phyloP scores from a whole-genome alignment of 148 eudicot genomes.

The Fallopia convolvulus region DNA sequence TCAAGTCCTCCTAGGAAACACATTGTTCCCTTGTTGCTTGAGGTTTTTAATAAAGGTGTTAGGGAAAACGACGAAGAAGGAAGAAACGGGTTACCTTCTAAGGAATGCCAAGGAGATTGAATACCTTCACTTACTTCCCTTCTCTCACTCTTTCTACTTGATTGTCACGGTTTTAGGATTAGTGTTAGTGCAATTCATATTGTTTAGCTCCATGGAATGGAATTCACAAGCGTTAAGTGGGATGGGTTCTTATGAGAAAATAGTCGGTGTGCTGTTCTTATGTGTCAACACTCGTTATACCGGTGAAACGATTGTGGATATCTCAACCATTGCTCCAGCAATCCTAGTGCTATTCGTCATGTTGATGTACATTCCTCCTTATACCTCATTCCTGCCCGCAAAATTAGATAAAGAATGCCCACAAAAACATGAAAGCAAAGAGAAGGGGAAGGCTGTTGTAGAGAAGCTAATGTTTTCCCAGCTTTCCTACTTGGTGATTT shows the following conservation, averaged over 20 bases:
- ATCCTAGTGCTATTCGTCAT: conserved; percentile 41
- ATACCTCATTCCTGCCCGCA: conserved; percentile 20
- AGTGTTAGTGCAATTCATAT: conserved; percentile 19
- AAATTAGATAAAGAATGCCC: background rate
- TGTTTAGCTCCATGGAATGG: conserved; percentile 44
- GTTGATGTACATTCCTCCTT: conserved; percentile 53
- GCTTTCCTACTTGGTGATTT: conserved; percentile 36
- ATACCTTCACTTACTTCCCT: conserved; percentile 31
- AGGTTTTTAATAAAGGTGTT: conserved; percentile 30
- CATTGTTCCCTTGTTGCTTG: conserved; percentile 36
- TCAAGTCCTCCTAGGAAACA: conserved; percentile 51
- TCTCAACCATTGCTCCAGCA: conserved; percentile 40
- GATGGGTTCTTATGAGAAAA: conserved; percentile 29
- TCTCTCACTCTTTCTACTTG: conserved; percentile 17
- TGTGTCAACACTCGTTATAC: conserved; percentile 36
- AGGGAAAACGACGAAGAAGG: conserved; percentile 26
- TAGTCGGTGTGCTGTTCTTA: conserved; percentile 40
- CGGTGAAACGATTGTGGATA: conserved; percentile 49
- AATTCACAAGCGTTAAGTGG: conserved; percentile 34
- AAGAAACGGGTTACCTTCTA: conserved; percentile 31
- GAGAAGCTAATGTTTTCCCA: conserved; percentile 45
- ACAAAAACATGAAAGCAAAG: background rate
- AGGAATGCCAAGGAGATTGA: conserved; percentile 26
- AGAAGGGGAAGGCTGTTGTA: conserved; percentile 4
- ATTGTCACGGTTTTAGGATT: conserved; percentile 29